Evolutionary conservation across 306 rosid genomes (phyloP), one percentile per base, ranked within the genome.

Genomic region (Senna siamea): DNA sequence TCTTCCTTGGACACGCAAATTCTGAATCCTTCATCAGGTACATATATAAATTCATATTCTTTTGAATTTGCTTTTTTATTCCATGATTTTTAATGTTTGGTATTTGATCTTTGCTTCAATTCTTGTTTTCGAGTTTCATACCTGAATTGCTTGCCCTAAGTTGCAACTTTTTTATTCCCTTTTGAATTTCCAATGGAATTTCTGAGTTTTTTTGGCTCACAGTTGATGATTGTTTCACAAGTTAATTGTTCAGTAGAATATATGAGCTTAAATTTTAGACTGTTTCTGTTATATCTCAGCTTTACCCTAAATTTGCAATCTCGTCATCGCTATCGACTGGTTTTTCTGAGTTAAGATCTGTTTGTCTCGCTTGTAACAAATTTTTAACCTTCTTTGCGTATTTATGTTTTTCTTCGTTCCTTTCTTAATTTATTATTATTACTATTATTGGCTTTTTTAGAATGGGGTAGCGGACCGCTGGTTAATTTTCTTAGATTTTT

Each of bases 1-100:
- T 8, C 74, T 72, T 70, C 52, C 9, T 19, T 62, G 4, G 15
- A 61, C 67, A 41, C 60, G 66, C 40, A 47, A 18, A 7, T 22
- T 64, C 23, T 55, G 51, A 44, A 76, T 47, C 8, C 41, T 60
- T 9, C 63, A 7, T 6, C 63, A 41, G 79, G 82, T 73, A 77
- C 9, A 6, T 44, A 20, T 0, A 58, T 17, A n/a, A 26, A 47
- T 62, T n/a, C 50, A 32, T 12, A 2, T 68, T 43, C 32, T 0
- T 69, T 35, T 64, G 19, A 8, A 55, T 70, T 34, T 35, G 15
- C 44, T 37, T 11, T 26, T 59, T 9, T 61, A 5, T 9, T 37
- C 4, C 15, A 5, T 48, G 5, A 51, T 19, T 46, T 44, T 23
- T 17, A 3, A 2, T 51, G 20, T 4, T 35, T 30, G 37, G 15